Base-by-base conservation (phyloP, 2,329 filamentous ascomycete species). In the Alternaria novae-zelandiae region DNA sequence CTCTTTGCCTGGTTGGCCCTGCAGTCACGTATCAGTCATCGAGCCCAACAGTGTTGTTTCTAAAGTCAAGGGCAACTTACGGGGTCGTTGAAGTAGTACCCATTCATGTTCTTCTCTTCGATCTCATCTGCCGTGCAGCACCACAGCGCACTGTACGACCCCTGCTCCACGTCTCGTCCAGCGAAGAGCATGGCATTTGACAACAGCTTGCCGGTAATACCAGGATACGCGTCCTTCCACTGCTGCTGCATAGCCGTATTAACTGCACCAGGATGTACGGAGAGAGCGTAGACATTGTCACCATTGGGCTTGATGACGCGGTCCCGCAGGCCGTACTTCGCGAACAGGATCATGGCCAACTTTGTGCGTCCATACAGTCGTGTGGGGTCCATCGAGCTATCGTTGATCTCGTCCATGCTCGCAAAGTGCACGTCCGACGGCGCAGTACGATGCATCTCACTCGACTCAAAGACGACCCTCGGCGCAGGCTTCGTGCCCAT, bases 141-240 rank as follows among this genome's bases (percentile, higher is more conserved):
- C 59, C 70, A 75, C 44, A 84, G 66, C 0, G 81, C 80, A 61
- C 81, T 83, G 70, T 80, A 84, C 0, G 82, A 78, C 0, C 82
- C 83, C 46, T 84, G 82, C 61, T 84, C 78, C 0, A 76, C 69
- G 26, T 78, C 76, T 0, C 82, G 76, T 2, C 82, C 77, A 2
- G 78, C 62, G 0, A 77, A 65, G 7, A 78, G 58, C 77, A 79
- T 82, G 0, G 73, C 70, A 61, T 70, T 79, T 0, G 79, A 75
- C 3, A 83, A 61, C 1, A 83, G 64, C 25, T 78, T 79, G 1
- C 82, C 82, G 0, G 78, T 74, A 0, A 84, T 67, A 0, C 81
- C 81, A 0, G 82, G 82, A 47, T 83, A 83, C 0, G 82, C 81
- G 15, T 82, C 80, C 61, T 83, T 83, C 81, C 81, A 84, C 60